Evolutionary conservation across 768 basidiomycete species (phyloP).

Genomic region (Calocybe indica): DNA sequence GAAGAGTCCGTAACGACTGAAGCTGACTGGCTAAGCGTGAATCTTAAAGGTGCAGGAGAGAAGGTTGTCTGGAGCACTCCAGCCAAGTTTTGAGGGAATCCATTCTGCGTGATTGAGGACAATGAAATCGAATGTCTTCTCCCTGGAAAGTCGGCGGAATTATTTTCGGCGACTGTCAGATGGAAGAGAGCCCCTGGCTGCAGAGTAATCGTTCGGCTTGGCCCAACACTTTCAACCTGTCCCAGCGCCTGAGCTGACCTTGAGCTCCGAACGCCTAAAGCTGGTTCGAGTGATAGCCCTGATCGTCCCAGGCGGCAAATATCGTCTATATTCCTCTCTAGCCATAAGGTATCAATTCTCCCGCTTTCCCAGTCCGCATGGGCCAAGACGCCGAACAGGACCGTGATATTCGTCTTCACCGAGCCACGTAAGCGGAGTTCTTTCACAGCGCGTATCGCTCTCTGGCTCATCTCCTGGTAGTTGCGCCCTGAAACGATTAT

Average conservation of each 20-base stretch:
- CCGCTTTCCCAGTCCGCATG: constrained; percentile 25
- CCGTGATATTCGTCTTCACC: constrained; percentile 24
- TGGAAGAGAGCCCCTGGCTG: constrained; percentile 32
- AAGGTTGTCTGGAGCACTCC: constrained; percentile 27
- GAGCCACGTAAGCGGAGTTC: constrained; percentile 74
- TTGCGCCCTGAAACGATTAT: constrained; percentile 73
- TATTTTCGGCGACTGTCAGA: constrained; percentile 14
- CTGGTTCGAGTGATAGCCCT: not conserved
- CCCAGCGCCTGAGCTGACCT: not conserved
- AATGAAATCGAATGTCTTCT: constrained; percentile 25
- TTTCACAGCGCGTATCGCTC: constrained; percentile 75
- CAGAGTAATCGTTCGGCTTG: constrained; percentile 12
- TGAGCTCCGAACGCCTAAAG: not conserved
- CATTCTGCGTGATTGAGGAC: constrained; percentile 25
- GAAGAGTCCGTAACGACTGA: constrained; percentile 20
- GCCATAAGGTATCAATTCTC: constrained; percentile 29
- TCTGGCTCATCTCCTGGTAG: constrained; percentile 78
- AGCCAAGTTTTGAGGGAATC: constrained; percentile 28
- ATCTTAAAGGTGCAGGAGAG: constrained; percentile 20
- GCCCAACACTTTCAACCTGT: not conserved
- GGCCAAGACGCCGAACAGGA: constrained; percentile 24
- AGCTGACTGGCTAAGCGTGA: constrained; percentile 25
- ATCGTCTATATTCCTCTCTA: constrained; percentile 23
- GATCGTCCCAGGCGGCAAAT: constrained; percentile 15
- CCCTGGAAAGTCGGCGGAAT: not conserved